A percentile compares a stretch with the other conserved stretches of the same genome.
phyloP scores from a whole-genome alignment of 2,329 filamentous ascomycete species.

The Didymella segeticola region DNA sequence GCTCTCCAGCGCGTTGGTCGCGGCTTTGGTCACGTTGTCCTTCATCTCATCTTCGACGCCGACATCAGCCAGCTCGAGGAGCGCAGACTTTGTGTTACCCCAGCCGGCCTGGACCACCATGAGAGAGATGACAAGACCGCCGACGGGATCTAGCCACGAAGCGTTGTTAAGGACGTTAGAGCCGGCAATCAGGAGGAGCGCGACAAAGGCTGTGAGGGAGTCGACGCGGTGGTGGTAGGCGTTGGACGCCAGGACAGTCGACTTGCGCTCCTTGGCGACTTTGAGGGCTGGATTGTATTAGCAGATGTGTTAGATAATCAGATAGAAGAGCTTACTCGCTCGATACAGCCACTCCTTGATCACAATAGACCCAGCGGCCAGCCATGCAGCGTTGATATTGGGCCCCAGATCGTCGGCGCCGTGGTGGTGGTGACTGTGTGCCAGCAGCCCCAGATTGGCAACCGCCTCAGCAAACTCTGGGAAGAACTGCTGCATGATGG shows the following conservation, averaged over 20 bases:
- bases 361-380: slow-evolving; percentile 86
- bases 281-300: slow-evolving; percentile 76
- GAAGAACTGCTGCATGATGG: slow-evolving; percentile 60
- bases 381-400: slow-evolving; percentile 92
- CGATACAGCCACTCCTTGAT: slow-evolving; percentile 98
- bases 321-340: slow-evolving; percentile 69
- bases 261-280: slow-evolving; percentile 90
- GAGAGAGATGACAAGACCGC: slow-evolving; percentile 87
- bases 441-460: slow-evolving; percentile 52
- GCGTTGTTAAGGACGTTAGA: slow-evolving; percentile 86
- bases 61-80: slow-evolving; percentile 90
- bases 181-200: slow-evolving; percentile 84
- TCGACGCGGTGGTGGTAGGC: slow-evolving; percentile 96
- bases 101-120: slow-evolving; percentile 92
- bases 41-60: slow-evolving; percentile 87
- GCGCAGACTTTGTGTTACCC: slow-evolving; percentile 80
- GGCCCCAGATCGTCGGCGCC: slow-evolving; percentile 68
- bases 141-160: slow-evolving; percentile 92
- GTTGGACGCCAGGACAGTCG: slow-evolving; percentile 93
- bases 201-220: slow-evolving; percentile 92
- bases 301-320: background rate
- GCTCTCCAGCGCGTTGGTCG: slow-evolving; percentile 43
- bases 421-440: slow-evolving; percentile 69
- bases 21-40: slow-evolving; percentile 71
- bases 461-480: slow-evolving; percentile 54